Evolutionary conservation across 176 grass and related monocot species (phyloP).

Genomic region (Raddia guianensis): DNA sequence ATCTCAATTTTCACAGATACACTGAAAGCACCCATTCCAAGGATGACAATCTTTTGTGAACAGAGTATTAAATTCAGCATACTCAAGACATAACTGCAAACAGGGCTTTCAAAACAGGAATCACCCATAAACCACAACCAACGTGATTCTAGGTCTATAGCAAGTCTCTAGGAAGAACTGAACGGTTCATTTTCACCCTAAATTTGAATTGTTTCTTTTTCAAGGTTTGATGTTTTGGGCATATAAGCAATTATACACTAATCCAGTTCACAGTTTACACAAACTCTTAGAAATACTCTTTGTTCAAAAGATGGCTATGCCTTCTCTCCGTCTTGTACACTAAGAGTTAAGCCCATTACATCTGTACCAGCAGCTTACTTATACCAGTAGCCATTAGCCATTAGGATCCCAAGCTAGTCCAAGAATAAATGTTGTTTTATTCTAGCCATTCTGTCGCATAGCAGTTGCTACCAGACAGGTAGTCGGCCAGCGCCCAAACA

Average conservation of each 20-base stretch:
- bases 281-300: not conserved
- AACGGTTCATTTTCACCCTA: not conserved
- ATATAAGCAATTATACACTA: not conserved
- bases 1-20: not conserved
- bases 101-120: not conserved
- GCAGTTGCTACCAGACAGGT: not conserved
- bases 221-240: not conserved
- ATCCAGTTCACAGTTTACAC: not conserved
- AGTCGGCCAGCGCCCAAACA: not conserved
- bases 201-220: not conserved
- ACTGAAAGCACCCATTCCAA: not conserved
- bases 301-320: constrained; percentile 10
- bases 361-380: constrained; percentile 8
- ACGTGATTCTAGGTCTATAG: not conserved
- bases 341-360: not conserved
- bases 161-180: not conserved
- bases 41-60: not conserved
- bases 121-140: not conserved
- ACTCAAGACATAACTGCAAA: not conserved
- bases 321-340: not conserved
- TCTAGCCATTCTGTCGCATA: not conserved
- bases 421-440: not conserved
- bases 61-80: not conserved
- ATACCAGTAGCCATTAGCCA: not conserved
- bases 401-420: not conserved